Conservation (phyloP, 2,329 filamentous ascomycete genomes). For the Ophiostoma sp. region DNA sequence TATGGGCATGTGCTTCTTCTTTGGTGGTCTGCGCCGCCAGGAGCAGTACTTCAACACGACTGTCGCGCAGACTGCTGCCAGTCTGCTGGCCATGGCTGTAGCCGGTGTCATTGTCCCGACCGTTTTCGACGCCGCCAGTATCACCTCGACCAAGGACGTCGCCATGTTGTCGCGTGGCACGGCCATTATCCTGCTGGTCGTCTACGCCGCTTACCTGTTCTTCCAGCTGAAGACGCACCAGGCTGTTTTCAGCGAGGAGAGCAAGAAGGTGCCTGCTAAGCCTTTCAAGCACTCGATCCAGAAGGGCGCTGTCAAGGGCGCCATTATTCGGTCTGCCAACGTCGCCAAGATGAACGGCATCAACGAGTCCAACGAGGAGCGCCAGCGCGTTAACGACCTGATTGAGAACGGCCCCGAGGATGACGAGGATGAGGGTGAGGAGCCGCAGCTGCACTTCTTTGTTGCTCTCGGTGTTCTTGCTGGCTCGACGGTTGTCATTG, state of each 20-base stretch:
- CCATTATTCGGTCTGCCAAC: slow-evolving; percentile 44
- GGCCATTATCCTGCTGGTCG: slow-evolving; percentile 75
- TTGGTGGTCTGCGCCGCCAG: slow-evolving; percentile 72
- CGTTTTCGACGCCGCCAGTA: slow-evolving; percentile 65
- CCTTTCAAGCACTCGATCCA: slow-evolving; percentile 43
- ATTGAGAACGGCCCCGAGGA: slow-evolving; percentile 44
- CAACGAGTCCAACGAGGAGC: slow-evolving; percentile 39
- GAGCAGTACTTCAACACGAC: slow-evolving; percentile 92
- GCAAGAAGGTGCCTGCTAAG: slow-evolving; percentile 70
- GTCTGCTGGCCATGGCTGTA: slow-evolving; percentile 75
- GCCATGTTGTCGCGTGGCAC: slow-evolving; percentile 70
- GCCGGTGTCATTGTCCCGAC: slow-evolving; percentile 86
- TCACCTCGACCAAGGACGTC: slow-evolving; percentile 50
- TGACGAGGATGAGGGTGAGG: slow-evolving; percentile 70
- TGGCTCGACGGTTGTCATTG: slow-evolving; percentile 75
- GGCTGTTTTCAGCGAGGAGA: slow-evolving; percentile 75
- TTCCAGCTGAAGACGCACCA: slow-evolving; percentile 90
- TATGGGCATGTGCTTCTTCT: slow-evolving; percentile 90
- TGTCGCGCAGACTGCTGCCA: slow-evolving; percentile 85
- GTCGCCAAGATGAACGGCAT: slow-evolving; percentile 38
- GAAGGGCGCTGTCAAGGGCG: slow-evolving; percentile 42
- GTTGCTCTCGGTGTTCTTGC: slow-evolving; percentile 72
- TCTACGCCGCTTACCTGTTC: slow-evolving; percentile 80
- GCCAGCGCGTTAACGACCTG: slow-evolving; percentile 24
- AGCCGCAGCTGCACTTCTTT: slow-evolving; percentile 69